A percentile compares a stretch with the other conserved stretches of the same genome.
Conservation (phyloP, 495 filamentous ascomycete species). For the Penicillium canescens region DNA sequence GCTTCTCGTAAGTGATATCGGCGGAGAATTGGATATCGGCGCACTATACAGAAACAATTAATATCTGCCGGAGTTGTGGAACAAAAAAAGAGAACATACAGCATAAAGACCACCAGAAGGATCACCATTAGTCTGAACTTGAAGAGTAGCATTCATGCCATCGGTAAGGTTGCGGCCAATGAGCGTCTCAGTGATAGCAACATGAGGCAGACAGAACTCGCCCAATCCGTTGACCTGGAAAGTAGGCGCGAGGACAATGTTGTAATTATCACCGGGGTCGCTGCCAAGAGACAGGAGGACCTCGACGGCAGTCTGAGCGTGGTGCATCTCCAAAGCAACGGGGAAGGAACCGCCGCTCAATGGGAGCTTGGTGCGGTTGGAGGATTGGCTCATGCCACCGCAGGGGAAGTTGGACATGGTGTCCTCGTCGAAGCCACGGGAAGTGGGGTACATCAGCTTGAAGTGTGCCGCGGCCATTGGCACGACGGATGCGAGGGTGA, state of each 20-base stretch:
- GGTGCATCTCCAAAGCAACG: constrained; percentile 56
- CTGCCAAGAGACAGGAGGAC: constrained; percentile 58
- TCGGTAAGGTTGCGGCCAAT: constrained; percentile 34
- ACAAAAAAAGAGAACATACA: constrained; percentile 29
- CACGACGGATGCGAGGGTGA: constrained; percentile 31
- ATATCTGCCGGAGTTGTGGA: background rate
- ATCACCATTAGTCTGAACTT: constrained; percentile 58
- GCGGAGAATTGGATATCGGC: constrained; percentile 61
- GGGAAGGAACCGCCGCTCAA: constrained; percentile 48
- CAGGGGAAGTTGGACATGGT: constrained; percentile 55
- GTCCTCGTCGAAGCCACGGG: constrained; percentile 55
- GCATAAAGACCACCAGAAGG: constrained; percentile 56
- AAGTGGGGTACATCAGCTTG: constrained; percentile 54
- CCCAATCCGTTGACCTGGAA: constrained; percentile 54
- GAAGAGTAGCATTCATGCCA: constrained; percentile 62
- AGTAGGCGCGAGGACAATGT: constrained; percentile 49
- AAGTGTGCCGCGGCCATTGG: constrained; percentile 59
- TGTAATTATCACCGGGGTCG: constrained; percentile 53
- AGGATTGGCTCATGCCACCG: constrained; percentile 51
- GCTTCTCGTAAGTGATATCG: constrained; percentile 21
- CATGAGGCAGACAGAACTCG: constrained; percentile 54
- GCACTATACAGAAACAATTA: constrained; percentile 40
- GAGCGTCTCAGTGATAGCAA: constrained; percentile 41
- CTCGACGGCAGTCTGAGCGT: constrained; percentile 53
- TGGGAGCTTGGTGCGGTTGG: constrained; percentile 52